A percentile compares a stretch with the other conserved stretches of the same genome.
Evolutionary conservation across 2,329 filamentous ascomycete genomes (phyloP).

Genomic region (Aspergillus carbonarius): DNA sequence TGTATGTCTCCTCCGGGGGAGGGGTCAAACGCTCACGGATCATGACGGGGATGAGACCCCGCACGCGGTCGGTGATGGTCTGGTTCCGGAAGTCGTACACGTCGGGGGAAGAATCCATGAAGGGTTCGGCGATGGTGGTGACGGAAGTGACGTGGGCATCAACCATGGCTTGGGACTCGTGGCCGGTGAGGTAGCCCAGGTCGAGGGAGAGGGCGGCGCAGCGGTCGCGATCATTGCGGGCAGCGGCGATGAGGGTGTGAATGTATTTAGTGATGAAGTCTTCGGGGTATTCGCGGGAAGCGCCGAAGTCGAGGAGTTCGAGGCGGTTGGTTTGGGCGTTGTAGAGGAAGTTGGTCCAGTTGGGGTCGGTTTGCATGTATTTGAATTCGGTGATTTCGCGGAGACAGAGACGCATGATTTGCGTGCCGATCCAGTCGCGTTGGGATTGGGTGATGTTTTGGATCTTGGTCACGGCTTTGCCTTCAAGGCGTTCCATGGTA

Average conservation of each 20-base stretch:
- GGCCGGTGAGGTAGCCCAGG: conserved; percentile 88
- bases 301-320: conserved; percentile 93
- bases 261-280: conserved; percentile 80
- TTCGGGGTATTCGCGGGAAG: conserved; percentile 78
- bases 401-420: conserved; percentile 86
- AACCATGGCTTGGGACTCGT: conserved; percentile 81
- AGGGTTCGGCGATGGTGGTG: conserved; percentile 88
- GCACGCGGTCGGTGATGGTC: conserved; percentile 93
- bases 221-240: conserved; percentile 62
- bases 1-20: conserved; percentile 96
- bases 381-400: conserved; percentile 91
- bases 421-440: conserved; percentile 92
- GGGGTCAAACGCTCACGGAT: conserved; percentile 82
- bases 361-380: conserved; percentile 99
- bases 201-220: conserved; percentile 69
- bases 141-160: conserved; percentile 88
- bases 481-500: conserved; percentile 89
- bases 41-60: conserved; percentile 88
- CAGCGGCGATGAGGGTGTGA: conserved; percentile 74
- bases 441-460: conserved; percentile 74
- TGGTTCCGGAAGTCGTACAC: conserved; percentile 91
- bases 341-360: conserved; percentile 99
- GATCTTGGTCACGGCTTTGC: conserved; percentile 80
- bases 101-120: conserved; percentile 70
- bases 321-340: conserved; percentile 70